These are phyloP conservation scores for Tetracentron sinense DNA, from an alignment of 164 flowering plant species.

Conservation along the genomic window DNA sequence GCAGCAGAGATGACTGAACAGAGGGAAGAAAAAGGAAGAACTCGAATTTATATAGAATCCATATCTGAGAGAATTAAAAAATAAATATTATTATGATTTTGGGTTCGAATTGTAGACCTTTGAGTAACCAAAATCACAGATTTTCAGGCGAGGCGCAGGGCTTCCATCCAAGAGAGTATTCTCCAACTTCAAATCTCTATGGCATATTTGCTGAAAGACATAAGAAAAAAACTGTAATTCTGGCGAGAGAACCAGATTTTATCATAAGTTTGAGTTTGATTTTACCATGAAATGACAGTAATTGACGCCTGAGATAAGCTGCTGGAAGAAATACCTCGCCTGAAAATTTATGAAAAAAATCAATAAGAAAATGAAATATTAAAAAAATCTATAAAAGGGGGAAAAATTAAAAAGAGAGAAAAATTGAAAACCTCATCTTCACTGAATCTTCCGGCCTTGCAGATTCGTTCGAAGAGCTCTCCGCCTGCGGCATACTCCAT, in stretches of 20 bases:
- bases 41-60: neutral
- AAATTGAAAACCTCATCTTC: constrained; percentile 63
- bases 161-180: too few species aligned
- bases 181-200: constrained; percentile 88
- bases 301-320: constrained; percentile 85
- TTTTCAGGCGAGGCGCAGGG: too few species aligned
- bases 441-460: constrained; percentile 73
- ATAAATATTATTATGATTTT: too few species aligned
- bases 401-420: neutral
- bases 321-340: constrained; percentile 93
- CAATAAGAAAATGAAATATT: neutral
- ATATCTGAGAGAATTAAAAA: neutral
- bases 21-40: neutral
- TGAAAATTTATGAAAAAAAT: constrained; percentile 18
- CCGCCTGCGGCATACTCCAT: too few species aligned
- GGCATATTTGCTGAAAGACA: constrained; percentile 78
- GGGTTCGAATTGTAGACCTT: too few species aligned
- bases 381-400: neutral
- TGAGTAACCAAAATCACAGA: constrained; percentile 87
- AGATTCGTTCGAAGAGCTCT: constrained; percentile 43
- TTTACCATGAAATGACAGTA: constrained; percentile 79
- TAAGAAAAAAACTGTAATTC: neutral
- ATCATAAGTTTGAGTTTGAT: neutral
- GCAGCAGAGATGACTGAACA: constrained; percentile 70
- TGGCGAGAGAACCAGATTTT: neutral